These are phyloP conservation scores for Synchytrium microbalum DNA, from an alignment of 371 early-diverging fungal species.

Conservation along the genomic window DNA sequence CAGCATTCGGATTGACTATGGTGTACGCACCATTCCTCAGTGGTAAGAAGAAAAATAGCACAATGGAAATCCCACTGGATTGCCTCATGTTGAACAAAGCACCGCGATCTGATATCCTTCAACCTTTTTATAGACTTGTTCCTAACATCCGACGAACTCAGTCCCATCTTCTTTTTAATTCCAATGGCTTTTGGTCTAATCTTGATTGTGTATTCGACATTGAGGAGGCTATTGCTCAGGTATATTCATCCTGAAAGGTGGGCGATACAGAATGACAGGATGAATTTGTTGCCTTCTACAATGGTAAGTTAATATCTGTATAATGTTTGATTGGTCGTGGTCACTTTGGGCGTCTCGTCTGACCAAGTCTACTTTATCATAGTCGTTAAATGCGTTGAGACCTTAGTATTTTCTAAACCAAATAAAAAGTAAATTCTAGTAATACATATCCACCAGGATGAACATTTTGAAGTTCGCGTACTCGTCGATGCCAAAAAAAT, in stretches of 20 bases:
- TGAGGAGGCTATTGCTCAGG: slow-evolving; percentile 46
- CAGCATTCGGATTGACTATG: slow-evolving; percentile 22
- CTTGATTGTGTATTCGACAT: slow-evolving; percentile 62
- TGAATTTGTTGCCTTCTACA: not conserved
- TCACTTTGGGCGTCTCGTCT: no score
- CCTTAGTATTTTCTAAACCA: no score
- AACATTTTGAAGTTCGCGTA: no score
- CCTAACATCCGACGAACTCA: slow-evolving; percentile 24
- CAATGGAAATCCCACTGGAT: no score
- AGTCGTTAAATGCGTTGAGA: no score
- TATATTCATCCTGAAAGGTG: not conserved
- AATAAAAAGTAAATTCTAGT: no score
- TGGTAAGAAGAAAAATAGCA: no score
- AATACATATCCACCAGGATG: no score
- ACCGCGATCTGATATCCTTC: not conserved
- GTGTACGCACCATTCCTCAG: slow-evolving; percentile 37
- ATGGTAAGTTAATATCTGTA: no score
- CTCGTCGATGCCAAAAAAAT: no score
- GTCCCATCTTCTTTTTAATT: slow-evolving; percentile 59
- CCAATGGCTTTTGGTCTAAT: slow-evolving; percentile 68
- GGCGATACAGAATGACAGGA: not conserved
- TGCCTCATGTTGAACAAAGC: slow-evolving; percentile 3
- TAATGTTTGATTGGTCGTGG: no score
- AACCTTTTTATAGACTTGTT: slow-evolving; percentile 21
- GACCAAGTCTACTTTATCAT: no score